Evolutionary conservation across 2,329 filamentous ascomycete genomes (phyloP).

Genomic region (Calonectria montana): DNA sequence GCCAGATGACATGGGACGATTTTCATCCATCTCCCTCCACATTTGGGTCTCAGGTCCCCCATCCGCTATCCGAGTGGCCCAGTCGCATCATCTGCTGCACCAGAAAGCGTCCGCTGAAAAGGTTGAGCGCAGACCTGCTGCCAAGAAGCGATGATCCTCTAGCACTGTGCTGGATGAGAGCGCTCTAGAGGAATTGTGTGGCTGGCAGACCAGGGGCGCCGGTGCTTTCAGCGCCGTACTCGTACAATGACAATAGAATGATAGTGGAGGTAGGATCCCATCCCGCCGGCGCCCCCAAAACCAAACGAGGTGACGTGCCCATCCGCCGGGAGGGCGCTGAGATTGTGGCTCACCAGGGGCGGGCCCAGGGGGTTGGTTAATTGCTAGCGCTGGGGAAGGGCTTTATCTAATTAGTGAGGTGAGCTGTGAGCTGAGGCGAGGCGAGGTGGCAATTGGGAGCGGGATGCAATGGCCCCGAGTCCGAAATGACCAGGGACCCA

Average conservation of each 20-base stretch:
- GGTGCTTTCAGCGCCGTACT: not conserved
- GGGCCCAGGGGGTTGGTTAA: not conserved
- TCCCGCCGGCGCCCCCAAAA: not conserved
- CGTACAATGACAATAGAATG: not conserved
- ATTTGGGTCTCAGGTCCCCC: constrained; percentile 16
- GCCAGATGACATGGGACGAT: constrained; percentile 17
- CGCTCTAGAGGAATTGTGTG: not conserved
- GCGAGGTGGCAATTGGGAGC: constrained; percentile 3
- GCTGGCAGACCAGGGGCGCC: not conserved
- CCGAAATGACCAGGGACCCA: constrained; percentile 1
- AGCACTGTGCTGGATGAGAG: not conserved
- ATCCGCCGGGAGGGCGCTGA: not conserved
- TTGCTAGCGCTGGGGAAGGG: not conserved
- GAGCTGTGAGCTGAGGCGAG: constrained; percentile 5
- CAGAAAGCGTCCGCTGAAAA: not conserved
- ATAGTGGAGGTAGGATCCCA: not conserved
- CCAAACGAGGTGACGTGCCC: not conserved
- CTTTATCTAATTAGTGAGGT: constrained; percentile 6
- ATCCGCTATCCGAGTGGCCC: constrained; percentile 17
- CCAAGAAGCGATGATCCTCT: not conserved
- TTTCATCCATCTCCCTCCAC: constrained; percentile 4
- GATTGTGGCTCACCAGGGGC: constrained; percentile 2
- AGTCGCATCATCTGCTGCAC: not conserved
- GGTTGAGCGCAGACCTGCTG: not conserved
- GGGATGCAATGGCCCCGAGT: not conserved